Percentiles rank a stretch among this genome's conserved stretches.
Evolutionary conservation across 2,329 filamentous ascomycete genomes (phyloP).

Genomic region (Penicillium oxalicum): DNA sequence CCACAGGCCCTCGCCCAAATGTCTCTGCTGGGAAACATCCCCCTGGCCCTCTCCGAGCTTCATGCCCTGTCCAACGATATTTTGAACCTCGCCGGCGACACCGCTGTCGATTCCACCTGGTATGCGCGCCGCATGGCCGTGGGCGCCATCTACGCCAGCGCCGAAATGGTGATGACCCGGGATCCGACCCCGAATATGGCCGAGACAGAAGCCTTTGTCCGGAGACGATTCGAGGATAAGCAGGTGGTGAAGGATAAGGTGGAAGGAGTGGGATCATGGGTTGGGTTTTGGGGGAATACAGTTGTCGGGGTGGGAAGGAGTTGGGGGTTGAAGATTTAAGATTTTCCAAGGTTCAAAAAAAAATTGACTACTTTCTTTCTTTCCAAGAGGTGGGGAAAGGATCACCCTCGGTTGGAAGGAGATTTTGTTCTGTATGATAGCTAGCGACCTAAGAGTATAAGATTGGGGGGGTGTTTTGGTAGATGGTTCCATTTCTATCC

Average conservation of each 20-base stretch:
- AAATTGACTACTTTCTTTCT: too few relatives aligned
- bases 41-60: conserved; percentile 71
- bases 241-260: conserved; percentile 57
- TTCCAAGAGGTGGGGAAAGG: too few relatives aligned
- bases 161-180: conserved; percentile 91
- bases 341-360: not conserved
- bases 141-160: conserved; percentile 64
- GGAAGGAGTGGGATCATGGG: conserved; percentile 64
- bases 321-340: conserved; percentile 73
- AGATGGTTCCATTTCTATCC: too few relatives aligned
- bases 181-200: conserved; percentile 67
- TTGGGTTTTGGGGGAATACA: conserved; percentile 72
- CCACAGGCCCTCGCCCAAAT: conserved; percentile 77
- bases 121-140: conserved; percentile 67
- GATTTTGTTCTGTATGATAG: too few relatives aligned
- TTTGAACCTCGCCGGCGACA: conserved; percentile 77
- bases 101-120: conserved; percentile 77
- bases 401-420: too few relatives aligned
- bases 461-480: too few relatives aligned
- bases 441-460: too few relatives aligned
- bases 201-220: conserved; percentile 75
- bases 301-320: conserved; percentile 78
- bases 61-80: conserved; percentile 85
- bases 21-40: conserved; percentile 74
- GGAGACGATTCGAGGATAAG: conserved; percentile 66